Evolutionary conservation across 139 green algal genomes (phyloP).

Genomic region (Gonium pectorale): DNA sequence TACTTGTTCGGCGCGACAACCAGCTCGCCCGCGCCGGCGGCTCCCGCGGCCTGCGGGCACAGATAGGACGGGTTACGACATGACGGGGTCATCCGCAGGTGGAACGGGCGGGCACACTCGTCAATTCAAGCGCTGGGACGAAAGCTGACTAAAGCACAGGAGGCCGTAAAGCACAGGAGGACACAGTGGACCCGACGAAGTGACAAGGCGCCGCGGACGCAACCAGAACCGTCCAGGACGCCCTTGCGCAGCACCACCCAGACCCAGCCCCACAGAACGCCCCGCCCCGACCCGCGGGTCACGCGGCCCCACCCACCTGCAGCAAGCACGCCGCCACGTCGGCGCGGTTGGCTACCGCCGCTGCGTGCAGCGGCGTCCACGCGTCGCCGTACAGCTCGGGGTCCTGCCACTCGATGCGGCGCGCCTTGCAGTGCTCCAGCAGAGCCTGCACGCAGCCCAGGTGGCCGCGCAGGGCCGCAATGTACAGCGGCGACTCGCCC

Average conservation of each 20-base stretch:
- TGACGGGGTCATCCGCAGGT: neutral
- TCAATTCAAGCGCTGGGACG: no score
- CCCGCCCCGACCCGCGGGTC: no score
- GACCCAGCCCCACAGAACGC: no score
- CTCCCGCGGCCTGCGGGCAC: slow-evolving; percentile 63
- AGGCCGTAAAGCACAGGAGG: no score
- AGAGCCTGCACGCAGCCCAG: slow-evolving; percentile 72
- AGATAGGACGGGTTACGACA: neutral
- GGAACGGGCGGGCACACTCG: no score
- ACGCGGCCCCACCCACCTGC: no score
- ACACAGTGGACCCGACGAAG: no score
- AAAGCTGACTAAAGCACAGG: no score
- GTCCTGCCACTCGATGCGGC: slow-evolving; percentile 75
- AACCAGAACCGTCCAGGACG: no score
- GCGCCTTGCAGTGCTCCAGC: slow-evolving; percentile 54
- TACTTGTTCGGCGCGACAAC: slow-evolving; percentile 72
- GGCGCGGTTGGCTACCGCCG: slow-evolving; percentile 74
- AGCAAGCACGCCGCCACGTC: slow-evolving; percentile 64
- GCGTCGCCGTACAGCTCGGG: slow-evolving; percentile 77
- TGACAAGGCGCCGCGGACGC: no score
- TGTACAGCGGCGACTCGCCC: slow-evolving; percentile 90
- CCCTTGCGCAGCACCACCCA: no score
- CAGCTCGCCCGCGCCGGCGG: slow-evolving; percentile 42
- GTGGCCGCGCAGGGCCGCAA: slow-evolving; percentile 85
- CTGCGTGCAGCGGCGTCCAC: slow-evolving; percentile 93